Conservation (phyloP, 1,139 yeast genomes). For the Magnusiomyces tetraspermus region DNA sequence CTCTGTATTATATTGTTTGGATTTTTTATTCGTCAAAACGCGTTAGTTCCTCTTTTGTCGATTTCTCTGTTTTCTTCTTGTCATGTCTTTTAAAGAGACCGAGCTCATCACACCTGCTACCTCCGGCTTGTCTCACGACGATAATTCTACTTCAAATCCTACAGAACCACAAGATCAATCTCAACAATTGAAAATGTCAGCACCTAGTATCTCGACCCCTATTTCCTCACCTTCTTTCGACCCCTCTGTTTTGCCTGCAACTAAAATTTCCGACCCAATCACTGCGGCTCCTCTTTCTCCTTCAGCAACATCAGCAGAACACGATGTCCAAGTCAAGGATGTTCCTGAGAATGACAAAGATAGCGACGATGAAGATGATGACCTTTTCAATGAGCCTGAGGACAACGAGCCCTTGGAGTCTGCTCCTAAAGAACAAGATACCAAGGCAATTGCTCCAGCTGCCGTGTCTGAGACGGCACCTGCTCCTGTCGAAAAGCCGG, state of each 20-base stretch:
- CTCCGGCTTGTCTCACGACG: conserved; percentile 3
- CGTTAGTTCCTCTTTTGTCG: too few species aligned
- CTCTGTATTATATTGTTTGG: too few species aligned
- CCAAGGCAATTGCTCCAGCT: neutral
- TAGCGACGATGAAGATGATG: conserved; percentile 1
- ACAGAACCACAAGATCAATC: neutral
- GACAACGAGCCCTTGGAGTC: neutral
- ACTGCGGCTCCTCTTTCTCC: neutral
- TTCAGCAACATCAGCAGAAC: conserved; percentile 1
- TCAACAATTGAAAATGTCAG: neutral
- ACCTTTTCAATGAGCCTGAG: conserved; percentile 3
- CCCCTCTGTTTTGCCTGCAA: neutral
- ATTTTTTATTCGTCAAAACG: too few species aligned
- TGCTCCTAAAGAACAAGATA: neutral
- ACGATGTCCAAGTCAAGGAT: neutral
- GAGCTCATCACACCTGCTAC: neutral
- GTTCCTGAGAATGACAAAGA: neutral
- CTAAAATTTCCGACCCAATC: neutral
- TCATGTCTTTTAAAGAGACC: conserved; percentile 4
- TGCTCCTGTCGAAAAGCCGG: neutral
- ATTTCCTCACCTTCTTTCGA: conserved; percentile 4
- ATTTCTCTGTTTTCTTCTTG: neutral
- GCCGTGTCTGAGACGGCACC: neutral
- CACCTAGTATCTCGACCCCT: conserved; percentile 4
- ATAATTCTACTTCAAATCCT: neutral